Evolutionary conservation across 352 stramenopile genomes (phyloP), one percentile per base, ranked within the genome.

Genomic region (Phytophthora podocarpi): DNA sequence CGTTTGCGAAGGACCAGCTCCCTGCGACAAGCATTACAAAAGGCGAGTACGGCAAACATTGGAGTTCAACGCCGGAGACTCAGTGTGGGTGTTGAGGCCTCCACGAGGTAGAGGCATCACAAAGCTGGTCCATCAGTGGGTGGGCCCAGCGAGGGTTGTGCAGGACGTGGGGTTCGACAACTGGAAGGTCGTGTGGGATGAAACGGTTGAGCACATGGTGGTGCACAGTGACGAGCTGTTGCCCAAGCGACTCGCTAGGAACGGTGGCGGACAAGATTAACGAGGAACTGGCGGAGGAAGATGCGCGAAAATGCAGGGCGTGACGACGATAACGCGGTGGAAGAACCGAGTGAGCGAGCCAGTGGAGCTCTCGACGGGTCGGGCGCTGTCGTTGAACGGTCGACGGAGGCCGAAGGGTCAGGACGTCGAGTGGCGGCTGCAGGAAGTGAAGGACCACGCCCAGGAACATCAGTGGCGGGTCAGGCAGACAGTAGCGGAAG

Each of bases 31-130:
- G 23, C 46, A 45, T 6, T 55, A 55, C 34, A 23, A 45, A 8
- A 13, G 5, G 45, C 7, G 28, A 1, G 30, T 11, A 4, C 23
- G 45, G 15, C 13, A 18, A 12, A 41, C 20, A 3, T 10, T 10
- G 28, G 9, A n/a, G 28, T 48, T 58, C 16, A 5, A 1, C 11
- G 37, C 21, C 4, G 49, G 49, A 27, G 49, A 49, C 26, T n/a
- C 21, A 11, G 49, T 48, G 2, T 58, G 49, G 49, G 36, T 58
- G 13, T n/a, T 58, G 16, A 27, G 12, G 16, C 49, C 36, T 4
- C 36, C 36, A 2, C 10, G 24, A 11, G 36, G 35, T 2, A 27
- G 7, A 11, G 49, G 26, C 15, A 46, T 16, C 34, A 39, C 34
- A 13, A 56, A 47, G 32, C 24, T 56, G 8, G 34, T 8, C 1